A percentile compares a stretch with the other conserved stretches of the same genome.
phyloP scores from a whole-genome alignment of 345 rosid genomes.

The Lepidium aucheri region DNA sequence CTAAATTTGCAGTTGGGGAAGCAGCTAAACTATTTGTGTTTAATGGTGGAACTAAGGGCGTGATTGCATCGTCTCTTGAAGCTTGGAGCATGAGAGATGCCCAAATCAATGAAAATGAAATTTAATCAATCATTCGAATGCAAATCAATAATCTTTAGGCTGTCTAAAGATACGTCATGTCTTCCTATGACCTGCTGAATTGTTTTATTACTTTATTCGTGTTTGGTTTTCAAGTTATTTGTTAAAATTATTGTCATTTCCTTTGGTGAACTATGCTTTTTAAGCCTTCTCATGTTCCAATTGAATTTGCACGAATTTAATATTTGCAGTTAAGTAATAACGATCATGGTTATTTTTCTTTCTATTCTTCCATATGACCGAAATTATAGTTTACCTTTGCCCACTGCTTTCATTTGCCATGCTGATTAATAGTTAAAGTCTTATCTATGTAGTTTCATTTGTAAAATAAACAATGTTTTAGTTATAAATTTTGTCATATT shows the following conservation, averaged over 20 bases:
- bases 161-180: not conserved
- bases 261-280: not conserved
- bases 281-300: not conserved
- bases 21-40: slow-evolving; percentile 33
- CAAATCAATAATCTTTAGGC: not conserved
- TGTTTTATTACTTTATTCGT: not conserved
- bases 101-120: slow-evolving; percentile 8
- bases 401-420: no score
- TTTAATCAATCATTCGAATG: not conserved
- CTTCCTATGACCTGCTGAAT: not conserved
- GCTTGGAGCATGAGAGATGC: slow-evolving; percentile 71
- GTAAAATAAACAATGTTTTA: no score
- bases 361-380: no score
- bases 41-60: slow-evolving; percentile 40
- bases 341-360: no score
- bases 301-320: not conserved
- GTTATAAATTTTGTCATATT: no score
- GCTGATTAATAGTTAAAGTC: no score
- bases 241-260: not conserved
- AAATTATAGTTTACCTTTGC: no score
- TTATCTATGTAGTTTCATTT: no score
- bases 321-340: no score
- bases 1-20: slow-evolving; percentile 34
- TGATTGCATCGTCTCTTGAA: slow-evolving; percentile 29
- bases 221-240: not conserved